A percentile compares a stretch with the other conserved stretches of the same genome.
phyloP scores from a whole-genome alignment of 345 rosid species.

The Arabidopsis suecica region DNA sequence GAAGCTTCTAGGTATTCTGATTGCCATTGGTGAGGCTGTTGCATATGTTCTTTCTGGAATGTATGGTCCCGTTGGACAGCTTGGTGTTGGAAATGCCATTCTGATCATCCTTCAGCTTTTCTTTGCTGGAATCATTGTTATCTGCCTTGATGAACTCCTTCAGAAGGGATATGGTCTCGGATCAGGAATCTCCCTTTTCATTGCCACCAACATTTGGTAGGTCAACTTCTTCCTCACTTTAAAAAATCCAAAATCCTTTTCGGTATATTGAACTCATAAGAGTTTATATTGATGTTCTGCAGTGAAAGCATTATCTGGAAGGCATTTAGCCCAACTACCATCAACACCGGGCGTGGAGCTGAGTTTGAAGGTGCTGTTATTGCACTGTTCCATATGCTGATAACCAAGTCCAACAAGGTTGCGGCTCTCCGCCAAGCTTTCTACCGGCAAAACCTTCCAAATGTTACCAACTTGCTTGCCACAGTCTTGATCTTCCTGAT shows the following conservation, averaged over 20 bases:
- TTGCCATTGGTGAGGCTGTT: constrained; percentile 83
- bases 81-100: constrained; percentile 85
- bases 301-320: constrained; percentile 91
- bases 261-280: neutral
- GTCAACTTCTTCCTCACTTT: constrained; percentile 28
- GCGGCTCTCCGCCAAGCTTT: constrained; percentile 86
- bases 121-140: constrained; percentile 83
- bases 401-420: constrained; percentile 76
- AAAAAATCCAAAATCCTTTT: neutral
- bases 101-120: constrained; percentile 79
- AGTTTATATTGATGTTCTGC: neutral
- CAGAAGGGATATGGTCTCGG: constrained; percentile 86
- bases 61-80: constrained; percentile 81
- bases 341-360: constrained; percentile 89
- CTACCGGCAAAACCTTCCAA: constrained; percentile 89
- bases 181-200: constrained; percentile 89
- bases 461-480: constrained; percentile 84
- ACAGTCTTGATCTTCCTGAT: constrained; percentile 80
- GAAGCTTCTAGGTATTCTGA: constrained; percentile 76
- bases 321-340: constrained; percentile 89
- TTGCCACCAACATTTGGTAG: constrained; percentile 86
- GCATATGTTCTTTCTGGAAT: constrained; percentile 86
- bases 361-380: constrained; percentile 95
- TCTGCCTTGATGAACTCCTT: constrained; percentile 85
- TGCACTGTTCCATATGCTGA: constrained; percentile 80